These are phyloP conservation scores for Ocimum tenuiflorum DNA, from an alignment of 257 asterid species.

Conservation along the genomic window DNA sequence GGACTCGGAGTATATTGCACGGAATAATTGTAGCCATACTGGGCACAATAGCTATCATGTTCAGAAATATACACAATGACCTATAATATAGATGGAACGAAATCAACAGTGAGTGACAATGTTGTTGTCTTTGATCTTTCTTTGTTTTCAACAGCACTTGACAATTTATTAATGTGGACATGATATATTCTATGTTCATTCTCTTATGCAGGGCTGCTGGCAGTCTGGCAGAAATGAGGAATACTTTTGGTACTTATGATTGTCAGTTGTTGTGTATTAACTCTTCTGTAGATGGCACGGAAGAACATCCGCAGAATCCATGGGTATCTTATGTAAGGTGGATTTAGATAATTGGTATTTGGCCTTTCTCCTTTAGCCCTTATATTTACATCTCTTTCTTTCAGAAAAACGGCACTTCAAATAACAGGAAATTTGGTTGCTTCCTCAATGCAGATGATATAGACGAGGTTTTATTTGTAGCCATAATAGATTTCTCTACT, in stretches of 20 bases:
- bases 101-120: slow-evolving; percentile 5
- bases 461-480: slow-evolving; percentile 57
- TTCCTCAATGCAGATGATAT: slow-evolving; percentile 71
- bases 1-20: not conserved
- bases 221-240: slow-evolving; percentile 70
- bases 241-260: slow-evolving; percentile 75
- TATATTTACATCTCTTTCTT: slow-evolving; percentile 23
- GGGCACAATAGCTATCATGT: not conserved
- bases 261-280: slow-evolving; percentile 77
- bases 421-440: slow-evolving; percentile 44
- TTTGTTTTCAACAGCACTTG: slow-evolving; percentile 18
- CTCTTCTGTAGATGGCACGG: slow-evolving; percentile 56
- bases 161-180: slow-evolving; percentile 12
- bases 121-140: not conserved
- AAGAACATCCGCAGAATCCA: slow-evolving; percentile 52
- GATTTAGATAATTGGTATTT: slow-evolving; percentile 11
- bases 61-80: not conserved
- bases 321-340: slow-evolving; percentile 71
- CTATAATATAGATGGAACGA: not conserved
- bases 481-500: slow-evolving; percentile 16
- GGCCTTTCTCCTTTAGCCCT: slow-evolving; percentile 4
- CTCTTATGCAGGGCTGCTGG: slow-evolving; percentile 56
- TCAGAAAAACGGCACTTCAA: slow-evolving; percentile 49
- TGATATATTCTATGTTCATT: slow-evolving; percentile 9
- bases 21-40: not conserved